Evolutionary conservation across 1,284 basidiomycete genomes (phyloP).

Genomic region (Stereum hirsutum): DNA sequence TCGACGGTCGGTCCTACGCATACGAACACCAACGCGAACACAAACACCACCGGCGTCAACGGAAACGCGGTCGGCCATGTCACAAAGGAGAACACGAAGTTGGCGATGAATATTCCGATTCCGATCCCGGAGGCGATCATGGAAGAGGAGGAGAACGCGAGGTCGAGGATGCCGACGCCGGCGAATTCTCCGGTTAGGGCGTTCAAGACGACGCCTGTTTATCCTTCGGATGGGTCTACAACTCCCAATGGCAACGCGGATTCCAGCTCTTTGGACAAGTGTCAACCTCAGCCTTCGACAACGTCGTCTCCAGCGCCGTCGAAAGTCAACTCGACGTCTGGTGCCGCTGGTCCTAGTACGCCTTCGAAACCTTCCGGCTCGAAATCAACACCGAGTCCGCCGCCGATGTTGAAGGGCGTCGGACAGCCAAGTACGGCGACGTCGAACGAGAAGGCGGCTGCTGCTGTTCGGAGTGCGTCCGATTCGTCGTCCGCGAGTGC

Average conservation of each 20-base stretch:
- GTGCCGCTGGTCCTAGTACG: not conserved
- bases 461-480: not conserved
- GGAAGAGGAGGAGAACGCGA: conserved; percentile 8
- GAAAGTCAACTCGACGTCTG: no score
- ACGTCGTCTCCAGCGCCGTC: no score
- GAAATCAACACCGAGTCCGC: no score
- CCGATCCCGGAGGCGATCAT: not conserved
- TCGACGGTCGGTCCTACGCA: not conserved
- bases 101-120: not conserved
- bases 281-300: no score
- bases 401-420: no score
- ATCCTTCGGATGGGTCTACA: no score
- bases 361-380: no score
- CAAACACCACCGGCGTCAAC: not conserved
- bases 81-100: not conserved
- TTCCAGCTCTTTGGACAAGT: no score
- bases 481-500: not conserved
- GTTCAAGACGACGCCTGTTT: not conserved
- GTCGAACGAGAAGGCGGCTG: not conserved
- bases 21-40: not conserved
- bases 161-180: conserved; percentile 1
- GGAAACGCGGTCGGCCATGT: not conserved
- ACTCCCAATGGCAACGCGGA: no score
- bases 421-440: no score
- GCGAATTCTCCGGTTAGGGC: conserved; percentile 1